Evolutionary conservation across 2,329 filamentous ascomycete genomes (phyloP).

Genomic region (Hymenoscyphus salicellus): DNA sequence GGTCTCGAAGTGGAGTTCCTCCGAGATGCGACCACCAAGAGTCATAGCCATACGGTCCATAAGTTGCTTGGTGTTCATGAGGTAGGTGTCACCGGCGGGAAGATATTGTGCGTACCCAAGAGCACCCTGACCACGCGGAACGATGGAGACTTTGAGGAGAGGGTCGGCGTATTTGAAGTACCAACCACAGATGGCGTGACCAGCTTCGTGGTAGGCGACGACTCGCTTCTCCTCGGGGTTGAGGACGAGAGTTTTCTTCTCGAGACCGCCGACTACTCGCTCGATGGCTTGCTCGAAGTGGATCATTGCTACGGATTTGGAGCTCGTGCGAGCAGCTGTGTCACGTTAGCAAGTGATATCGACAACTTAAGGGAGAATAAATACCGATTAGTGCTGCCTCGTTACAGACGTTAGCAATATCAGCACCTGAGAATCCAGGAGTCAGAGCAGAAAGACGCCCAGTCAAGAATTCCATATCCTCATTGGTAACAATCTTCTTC

Average conservation of each 20-base stretch:
- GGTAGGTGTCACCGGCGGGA: slow-evolving; percentile 84
- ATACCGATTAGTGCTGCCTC: slow-evolving; percentile 93
- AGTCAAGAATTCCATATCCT: slow-evolving; percentile 82
- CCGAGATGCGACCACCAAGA: slow-evolving; percentile 87
- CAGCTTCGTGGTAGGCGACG: slow-evolving; percentile 96
- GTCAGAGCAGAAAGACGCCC: slow-evolving; percentile 89
- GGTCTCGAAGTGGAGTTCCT: slow-evolving; percentile 94
- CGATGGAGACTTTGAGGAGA: slow-evolving; percentile 96
- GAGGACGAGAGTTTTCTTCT: slow-evolving; percentile 95
- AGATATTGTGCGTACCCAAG: slow-evolving; percentile 96
- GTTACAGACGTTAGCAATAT: slow-evolving; percentile 98
- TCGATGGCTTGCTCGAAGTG: slow-evolving; percentile 99
- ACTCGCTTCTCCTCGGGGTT: slow-evolving; percentile 91
- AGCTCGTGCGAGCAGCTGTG: slow-evolving; percentile 77
- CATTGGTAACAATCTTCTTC: slow-evolving; percentile 88
- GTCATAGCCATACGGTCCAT: slow-evolving; percentile 99
- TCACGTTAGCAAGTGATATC: slow-evolving; percentile 41
- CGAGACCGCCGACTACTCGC: slow-evolving; percentile 90
- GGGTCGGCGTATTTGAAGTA: slow-evolving; percentile 96
- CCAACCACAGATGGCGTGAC: slow-evolving; percentile 98
- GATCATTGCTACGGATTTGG: slow-evolving; percentile 75
- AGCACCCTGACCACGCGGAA: slow-evolving; percentile 89
- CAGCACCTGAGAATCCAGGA: slow-evolving; percentile 93
- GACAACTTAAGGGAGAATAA: slow-evolving; percentile 35
- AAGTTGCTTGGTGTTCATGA: slow-evolving; percentile 92